A percentile compares a stretch with the other conserved stretches of the same genome.
phyloP scores from a whole-genome alignment of 257 asterid species.

The Solanum phureja region DNA sequence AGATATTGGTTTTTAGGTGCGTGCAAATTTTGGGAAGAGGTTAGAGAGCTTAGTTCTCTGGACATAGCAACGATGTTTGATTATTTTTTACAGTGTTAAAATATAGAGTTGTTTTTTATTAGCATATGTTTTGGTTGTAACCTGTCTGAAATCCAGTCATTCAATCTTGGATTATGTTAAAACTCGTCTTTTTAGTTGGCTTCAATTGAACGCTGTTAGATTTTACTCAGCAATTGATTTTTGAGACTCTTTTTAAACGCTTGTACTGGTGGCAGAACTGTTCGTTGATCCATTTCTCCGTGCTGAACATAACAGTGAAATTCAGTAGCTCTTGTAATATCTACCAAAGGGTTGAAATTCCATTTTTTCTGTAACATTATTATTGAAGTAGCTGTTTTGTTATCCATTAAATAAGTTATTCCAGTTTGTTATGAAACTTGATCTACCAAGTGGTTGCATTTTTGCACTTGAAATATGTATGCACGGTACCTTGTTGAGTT shows the following conservation, averaged over 20 bases:
- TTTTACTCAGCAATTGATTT: not conserved
- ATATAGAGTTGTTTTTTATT: not conserved
- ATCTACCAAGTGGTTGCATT: not conserved
- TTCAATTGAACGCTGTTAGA: not conserved
- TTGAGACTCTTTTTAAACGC: not conserved
- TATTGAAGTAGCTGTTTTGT: not conserved
- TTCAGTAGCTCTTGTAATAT: not conserved
- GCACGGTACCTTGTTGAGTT: too few species aligned
- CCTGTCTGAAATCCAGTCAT: not conserved
- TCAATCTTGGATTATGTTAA: not conserved
- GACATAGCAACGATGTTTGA: not conserved
- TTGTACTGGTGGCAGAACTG: not conserved
- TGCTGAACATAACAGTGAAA: not conserved
- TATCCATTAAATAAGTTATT: not conserved
- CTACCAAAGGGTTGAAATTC: not conserved
- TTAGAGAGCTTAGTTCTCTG: not conserved
- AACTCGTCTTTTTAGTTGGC: not conserved
- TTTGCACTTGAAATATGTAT: not conserved
- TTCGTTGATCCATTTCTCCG: not conserved
- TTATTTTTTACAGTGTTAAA: not conserved
- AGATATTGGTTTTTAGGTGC: slow-evolving; percentile 1
- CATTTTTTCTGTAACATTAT: not conserved
- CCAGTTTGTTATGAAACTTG: not conserved
- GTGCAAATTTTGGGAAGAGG: slow-evolving; percentile 1
- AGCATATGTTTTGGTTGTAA: not conserved